phyloP scores from a whole-genome alignment of 2,329 filamentous ascomycete genomes.

The Aspergillus sp. region DNA sequence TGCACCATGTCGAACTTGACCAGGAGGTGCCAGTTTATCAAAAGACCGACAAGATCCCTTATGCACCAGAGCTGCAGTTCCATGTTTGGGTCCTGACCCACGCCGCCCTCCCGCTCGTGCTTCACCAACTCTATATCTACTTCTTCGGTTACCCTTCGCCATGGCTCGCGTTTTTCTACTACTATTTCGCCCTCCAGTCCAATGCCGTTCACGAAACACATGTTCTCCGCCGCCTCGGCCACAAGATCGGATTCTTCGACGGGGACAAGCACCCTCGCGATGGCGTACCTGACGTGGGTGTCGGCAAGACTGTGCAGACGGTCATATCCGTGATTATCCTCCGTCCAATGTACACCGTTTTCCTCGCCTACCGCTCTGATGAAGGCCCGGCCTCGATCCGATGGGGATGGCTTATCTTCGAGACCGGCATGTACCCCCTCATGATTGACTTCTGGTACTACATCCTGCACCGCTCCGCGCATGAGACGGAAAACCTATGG shows the following conservation, averaged over 20 bases:
- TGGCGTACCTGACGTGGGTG: neutral
- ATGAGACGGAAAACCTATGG: constrained; percentile 11
- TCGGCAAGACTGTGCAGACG: neutral
- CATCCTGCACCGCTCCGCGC: constrained; percentile 13
- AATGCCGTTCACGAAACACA: neutral
- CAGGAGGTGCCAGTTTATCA: neutral
- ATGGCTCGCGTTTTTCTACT: neutral
- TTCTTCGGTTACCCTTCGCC: neutral
- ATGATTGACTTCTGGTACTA: constrained; percentile 20
- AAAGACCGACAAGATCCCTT: neutral
- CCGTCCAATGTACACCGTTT: neutral
- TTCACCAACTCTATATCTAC: neutral
- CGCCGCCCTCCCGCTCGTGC: neutral
- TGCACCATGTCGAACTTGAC: neutral
- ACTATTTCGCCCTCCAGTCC: neutral
- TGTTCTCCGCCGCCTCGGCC: neutral
- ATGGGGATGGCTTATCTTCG: neutral
- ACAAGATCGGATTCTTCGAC: neutral
- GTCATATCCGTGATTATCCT: neutral
- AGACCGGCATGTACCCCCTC: neutral
- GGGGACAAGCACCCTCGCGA: neutral
- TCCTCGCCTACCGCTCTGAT: neutral
- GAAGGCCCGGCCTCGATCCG: neutral
- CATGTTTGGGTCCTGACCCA: neutral
- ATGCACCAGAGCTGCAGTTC: neutral